Evolutionary conservation across 352 stramenopile genomes (phyloP).

Genomic region (Achlya hypogyna): DNA sequence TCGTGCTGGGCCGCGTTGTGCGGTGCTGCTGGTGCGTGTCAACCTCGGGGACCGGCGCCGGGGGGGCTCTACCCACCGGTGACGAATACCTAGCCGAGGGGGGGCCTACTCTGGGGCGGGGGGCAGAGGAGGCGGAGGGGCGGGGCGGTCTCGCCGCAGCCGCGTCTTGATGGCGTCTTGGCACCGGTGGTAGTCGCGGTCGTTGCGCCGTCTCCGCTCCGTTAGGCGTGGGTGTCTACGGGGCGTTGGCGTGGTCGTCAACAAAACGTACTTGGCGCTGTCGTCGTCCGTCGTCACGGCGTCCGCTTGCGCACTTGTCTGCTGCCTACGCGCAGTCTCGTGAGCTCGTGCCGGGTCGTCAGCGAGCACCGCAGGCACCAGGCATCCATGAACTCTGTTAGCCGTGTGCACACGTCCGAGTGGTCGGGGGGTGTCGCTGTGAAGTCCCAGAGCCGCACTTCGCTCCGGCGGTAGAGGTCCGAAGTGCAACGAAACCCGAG

Average conservation of each 20-base stretch:
- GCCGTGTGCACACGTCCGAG: not conserved
- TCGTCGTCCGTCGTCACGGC: not conserved
- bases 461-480: not conserved
- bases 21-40: not conserved
- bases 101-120: not conserved
- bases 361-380: not conserved
- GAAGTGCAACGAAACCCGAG: not conserved
- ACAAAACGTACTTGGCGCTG: not conserved
- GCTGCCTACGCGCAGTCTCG: not conserved
- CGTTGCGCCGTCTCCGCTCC: not conserved
- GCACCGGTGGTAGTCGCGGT: not conserved
- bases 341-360: not conserved
- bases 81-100: too few relatives aligned
- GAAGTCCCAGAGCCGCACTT: not conserved
- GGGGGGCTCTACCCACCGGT: too few relatives aligned
- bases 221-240: not conserved
- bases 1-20: not conserved
- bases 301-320: not conserved
- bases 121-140: not conserved
- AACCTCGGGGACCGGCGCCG: too few relatives aligned
- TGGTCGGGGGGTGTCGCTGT: not conserved
- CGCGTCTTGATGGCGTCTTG: slow-evolving; percentile 12
- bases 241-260: not conserved
- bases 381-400: not conserved
- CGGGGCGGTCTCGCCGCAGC: not conserved